A percentile compares a stretch with the other conserved stretches of the same genome.
Conservation (phyloP, 2,329 filamentous ascomycete genomes). For the Ophiosphaerella herpotricha region DNA sequence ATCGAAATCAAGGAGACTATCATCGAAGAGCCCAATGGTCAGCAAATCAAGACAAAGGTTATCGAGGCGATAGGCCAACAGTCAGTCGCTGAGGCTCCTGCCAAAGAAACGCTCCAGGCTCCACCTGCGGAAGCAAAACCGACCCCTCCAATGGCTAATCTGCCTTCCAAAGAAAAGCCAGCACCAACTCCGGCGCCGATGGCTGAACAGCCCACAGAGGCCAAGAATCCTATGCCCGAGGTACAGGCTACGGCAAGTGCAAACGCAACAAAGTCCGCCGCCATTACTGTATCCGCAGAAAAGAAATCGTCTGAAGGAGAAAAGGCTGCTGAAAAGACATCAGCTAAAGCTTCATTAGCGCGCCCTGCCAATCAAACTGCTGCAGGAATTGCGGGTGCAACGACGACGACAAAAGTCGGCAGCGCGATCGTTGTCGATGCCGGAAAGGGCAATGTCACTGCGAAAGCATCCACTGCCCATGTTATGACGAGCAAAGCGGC, state of each 20-base stretch:
- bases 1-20: slow-evolving; percentile 12
- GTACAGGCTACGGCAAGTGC: slow-evolving; percentile 5
- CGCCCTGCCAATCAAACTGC: not conserved
- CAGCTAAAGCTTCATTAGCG: too few species aligned
- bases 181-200: slow-evolving; percentile 3
- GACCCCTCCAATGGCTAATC: slow-evolving; percentile 1
- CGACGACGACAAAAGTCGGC: not conserved
- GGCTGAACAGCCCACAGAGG: not conserved
- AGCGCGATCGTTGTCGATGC: slow-evolving; percentile 13
- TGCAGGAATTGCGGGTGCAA: not conserved
- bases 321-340: too few species aligned
- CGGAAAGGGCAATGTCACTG: slow-evolving; percentile 19
- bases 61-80: slow-evolving; percentile 11
- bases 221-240: slow-evolving; percentile 2
- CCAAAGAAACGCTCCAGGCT: slow-evolving; percentile 2
- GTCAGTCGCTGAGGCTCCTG: slow-evolving; percentile 6
- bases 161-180: not conserved
- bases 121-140: slow-evolving; percentile 5
- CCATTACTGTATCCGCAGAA: not conserved
- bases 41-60: slow-evolving; percentile 8
- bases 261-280: not conserved
- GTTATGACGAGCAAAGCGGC: slow-evolving; percentile 26
- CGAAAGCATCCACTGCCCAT: slow-evolving; percentile 14
- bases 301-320: not conserved
- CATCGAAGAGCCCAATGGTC: slow-evolving; percentile 11